Base-by-base conservation (phyloP, 768 basidiomycete genomes). In the Phanerochaete carnosa region DNA sequence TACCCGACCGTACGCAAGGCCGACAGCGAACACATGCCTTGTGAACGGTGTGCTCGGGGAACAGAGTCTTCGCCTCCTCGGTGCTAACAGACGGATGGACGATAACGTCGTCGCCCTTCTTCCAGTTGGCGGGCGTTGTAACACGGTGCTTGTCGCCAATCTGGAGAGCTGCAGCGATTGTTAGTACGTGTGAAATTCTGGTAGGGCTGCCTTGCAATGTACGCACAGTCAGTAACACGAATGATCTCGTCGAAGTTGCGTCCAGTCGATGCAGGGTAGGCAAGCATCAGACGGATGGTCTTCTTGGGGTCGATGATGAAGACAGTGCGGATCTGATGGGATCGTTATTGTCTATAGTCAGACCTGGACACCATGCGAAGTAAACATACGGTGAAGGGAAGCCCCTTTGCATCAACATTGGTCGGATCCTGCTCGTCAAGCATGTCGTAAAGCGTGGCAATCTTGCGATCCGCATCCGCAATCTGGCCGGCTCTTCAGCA, bases 291-390 rank as follows among this genome's bases (percentile, higher is more conserved):
- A 63, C 96, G 91, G 72, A 99, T 97, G 68, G 86, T 82, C 79
- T 97, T 94, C 78, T 93, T 94, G 47, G 97, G 95, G 78, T 99
- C 97, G 69, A 99, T 94, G 65, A 99, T 79, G 76, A 96, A 99
- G 62, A 99, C 97, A 8, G 94, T 97, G 62, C 97, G 90, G 76
- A 99, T 86, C 89, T 92, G 59, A 19, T 47, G 26, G 19, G 33
- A 30, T 22, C 43, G n/a, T 61, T 35, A 39, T 39, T 28, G 19
- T 43, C 19, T 19, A 43, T 37, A 26, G 29, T 33, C 39, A 45
- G 22, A 16, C 22, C 15, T 39, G 12, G 25, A 45, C 35, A n/a
- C 22, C 22, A 35, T 45, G 19, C 54, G 26, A 59, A 55, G 39
- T 43, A 61, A 58, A 58, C 60, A 45, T 49, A 88, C 94, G 51